phyloP scores from a whole-genome alignment of 2,329 filamentous ascomycete species.

The Venturia asperata region DNA sequence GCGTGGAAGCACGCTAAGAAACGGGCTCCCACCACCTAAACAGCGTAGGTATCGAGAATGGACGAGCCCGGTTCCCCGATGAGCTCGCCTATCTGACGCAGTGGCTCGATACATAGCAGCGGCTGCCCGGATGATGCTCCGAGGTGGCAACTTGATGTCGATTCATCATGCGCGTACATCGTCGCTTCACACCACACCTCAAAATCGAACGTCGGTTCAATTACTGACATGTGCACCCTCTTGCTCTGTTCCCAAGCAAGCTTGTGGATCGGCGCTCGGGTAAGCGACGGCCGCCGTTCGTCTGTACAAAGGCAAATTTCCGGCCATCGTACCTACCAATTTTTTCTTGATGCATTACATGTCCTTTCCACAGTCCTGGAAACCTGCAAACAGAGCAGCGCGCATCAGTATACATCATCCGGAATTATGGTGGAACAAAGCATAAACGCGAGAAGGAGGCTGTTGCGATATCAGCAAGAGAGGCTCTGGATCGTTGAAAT shows the following conservation, averaged over 20 bases:
- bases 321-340: constrained; percentile 10
- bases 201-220: not conserved
- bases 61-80: not conserved
- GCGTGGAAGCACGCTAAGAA: too few species aligned
- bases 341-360: not conserved
- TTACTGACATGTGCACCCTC: not conserved
- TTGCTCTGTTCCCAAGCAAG: not conserved
- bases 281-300: not conserved
- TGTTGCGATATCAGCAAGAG: too few species aligned
- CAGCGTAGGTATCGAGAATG: not conserved
- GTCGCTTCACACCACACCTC: not conserved
- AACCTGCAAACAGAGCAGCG: not conserved
- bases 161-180: not conserved
- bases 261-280: not conserved
- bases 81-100: not conserved
- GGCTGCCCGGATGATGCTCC: not conserved
- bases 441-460: too few species aligned
- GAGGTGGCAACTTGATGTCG: not conserved
- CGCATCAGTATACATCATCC: too few species aligned
- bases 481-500: too few species aligned
- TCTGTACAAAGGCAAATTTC: not conserved
- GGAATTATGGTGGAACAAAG: too few species aligned
- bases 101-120: not conserved
- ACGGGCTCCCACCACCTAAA: not conserved
- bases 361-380: not conserved